Evolutionary conservation across 768 basidiomycete species (phyloP), one percentile per base, ranked within the genome.

Genomic region (Strobilomyces echinocephalus): DNA sequence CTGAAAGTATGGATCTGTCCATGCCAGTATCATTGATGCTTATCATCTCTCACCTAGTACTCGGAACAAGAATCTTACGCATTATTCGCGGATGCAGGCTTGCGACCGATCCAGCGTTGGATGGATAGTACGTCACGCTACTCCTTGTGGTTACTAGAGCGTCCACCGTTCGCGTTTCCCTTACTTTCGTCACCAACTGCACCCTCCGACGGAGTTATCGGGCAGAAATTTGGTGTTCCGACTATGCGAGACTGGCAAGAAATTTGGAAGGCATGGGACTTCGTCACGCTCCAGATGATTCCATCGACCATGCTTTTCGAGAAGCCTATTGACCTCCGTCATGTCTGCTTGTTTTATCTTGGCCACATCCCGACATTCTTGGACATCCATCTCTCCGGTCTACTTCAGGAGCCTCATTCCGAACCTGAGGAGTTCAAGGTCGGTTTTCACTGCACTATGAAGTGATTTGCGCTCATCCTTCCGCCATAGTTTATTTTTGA

Each of bases 331-430:
- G 86, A 97, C 63, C 74, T 98, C 43, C 80, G 97, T 30, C 95
- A 98, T 69, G 93, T 95, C 52, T 95, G 93, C 64, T 77, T 98
- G n/a, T 99, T 99, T 73, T 97, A 97, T 70, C 65, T 91, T 12
- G 95, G 95, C 0, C 97, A 98, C 67, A 92, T 97, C 43, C 92
- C 92, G 2, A 79, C 90, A 18, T 97, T 95, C 74, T 69, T 95
- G 57, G 95, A 97, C 63, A 97, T 97, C 21, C 88, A 95, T 63
- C 71, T 95, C 45, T 89, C 90, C 3, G 77, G 79, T 46, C 69
- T 92, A 12, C 68, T 97, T 47, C 64, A 81, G 38, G 88, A 94
- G 60, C 81, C 85, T 1, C 82, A 91, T 61, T 92, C 93, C 0
- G 84, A 93, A 58, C 97, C 97, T 1, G 79, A 87, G 55, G 73